Conservation (phyloP, 2,329 filamentous ascomycete genomes). For the Purpureocillium takamizusanense region DNA sequence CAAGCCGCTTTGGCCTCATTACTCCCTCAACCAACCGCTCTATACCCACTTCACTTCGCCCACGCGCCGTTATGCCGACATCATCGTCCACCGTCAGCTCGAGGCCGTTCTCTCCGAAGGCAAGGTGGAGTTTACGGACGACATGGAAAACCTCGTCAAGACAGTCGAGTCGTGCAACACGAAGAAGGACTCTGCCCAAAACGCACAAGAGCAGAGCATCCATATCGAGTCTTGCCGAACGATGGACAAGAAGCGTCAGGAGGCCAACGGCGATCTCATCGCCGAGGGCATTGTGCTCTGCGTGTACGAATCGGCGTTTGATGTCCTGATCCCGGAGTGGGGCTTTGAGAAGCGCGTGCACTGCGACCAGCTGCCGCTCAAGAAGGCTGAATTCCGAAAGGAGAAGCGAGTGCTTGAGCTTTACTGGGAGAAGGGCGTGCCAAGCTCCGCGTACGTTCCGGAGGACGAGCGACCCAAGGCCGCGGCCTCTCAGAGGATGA, state of each 20-base stretch:
- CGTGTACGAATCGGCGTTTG: conserved; percentile 97
- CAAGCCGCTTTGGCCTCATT: conserved; percentile 76
- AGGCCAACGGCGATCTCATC: conserved; percentile 83
- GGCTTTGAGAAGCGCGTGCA: conserved; percentile 99
- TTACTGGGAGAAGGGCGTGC: conserved; percentile 99
- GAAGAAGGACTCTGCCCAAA: conserved; percentile 97
- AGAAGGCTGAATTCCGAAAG: conserved; percentile 99
- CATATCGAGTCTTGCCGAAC: conserved; percentile 95
- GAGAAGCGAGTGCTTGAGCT: conserved; percentile 89
- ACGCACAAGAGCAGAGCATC: conserved; percentile 95
- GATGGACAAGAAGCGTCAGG: conserved; percentile 87
- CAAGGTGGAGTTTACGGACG: conserved; percentile 76
- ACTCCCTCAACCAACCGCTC: conserved; percentile 81
- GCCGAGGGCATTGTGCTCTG: conserved; percentile 93
- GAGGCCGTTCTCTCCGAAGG: conserved; percentile 78
- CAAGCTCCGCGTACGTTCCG: conserved; percentile 89
- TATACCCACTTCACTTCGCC: conserved; percentile 98
- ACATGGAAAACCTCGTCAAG: conserved; percentile 81
- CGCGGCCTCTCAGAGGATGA: conserved; percentile 61
- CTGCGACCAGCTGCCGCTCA: conserved; percentile 92
- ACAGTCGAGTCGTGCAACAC: conserved; percentile 94
- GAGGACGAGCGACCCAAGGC: conserved; percentile 94
- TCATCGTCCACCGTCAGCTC: conserved; percentile 90
- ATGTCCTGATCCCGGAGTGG: conserved; percentile 95
- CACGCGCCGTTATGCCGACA: conserved; percentile 87